Percentiles rank a stretch among this genome's conserved stretches.
Conservation (phyloP, 164 flowering plant species). For the Tinospora cordifolia region DNA sequence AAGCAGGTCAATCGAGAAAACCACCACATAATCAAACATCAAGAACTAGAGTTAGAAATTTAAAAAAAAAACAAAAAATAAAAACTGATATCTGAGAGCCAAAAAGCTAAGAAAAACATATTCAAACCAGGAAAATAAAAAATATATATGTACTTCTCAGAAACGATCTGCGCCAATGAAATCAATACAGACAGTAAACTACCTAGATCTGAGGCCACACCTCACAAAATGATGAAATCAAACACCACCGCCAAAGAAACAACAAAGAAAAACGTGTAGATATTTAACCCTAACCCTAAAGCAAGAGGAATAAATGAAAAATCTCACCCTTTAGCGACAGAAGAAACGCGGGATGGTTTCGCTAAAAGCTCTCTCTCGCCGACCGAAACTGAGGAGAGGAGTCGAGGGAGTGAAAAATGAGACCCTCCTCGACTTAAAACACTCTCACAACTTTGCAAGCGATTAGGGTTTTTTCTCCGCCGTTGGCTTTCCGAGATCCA, state of each 20-base stretch:
- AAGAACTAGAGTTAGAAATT: too few relatives aligned
- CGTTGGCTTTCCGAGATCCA: background rate
- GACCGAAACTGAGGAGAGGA: background rate
- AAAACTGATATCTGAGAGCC: too few relatives aligned
- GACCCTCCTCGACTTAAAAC: background rate
- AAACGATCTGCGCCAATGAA: background rate
- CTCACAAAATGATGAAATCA: background rate
- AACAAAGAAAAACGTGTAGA: background rate
- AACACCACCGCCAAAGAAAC: too few relatives aligned
- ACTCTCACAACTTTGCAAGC: background rate
- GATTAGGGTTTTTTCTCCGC: constrained; percentile 2
- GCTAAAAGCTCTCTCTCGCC: background rate
- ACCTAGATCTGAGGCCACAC: background rate
- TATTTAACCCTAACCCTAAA: background rate
- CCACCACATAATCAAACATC: too few relatives aligned
- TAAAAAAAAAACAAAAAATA: too few relatives aligned
- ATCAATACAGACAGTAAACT: background rate
- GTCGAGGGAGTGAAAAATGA: background rate
- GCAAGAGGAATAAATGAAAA: background rate
- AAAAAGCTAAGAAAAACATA: too few relatives aligned
- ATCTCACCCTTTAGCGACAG: background rate
- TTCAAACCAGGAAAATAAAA: too few relatives aligned
- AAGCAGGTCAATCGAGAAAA: too few relatives aligned
- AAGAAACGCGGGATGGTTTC: background rate
- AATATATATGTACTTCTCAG: too few relatives aligned